Base-by-base conservation (phyloP, 768 basidiomycete species). In the Macrolepiota dolichaula region DNA sequence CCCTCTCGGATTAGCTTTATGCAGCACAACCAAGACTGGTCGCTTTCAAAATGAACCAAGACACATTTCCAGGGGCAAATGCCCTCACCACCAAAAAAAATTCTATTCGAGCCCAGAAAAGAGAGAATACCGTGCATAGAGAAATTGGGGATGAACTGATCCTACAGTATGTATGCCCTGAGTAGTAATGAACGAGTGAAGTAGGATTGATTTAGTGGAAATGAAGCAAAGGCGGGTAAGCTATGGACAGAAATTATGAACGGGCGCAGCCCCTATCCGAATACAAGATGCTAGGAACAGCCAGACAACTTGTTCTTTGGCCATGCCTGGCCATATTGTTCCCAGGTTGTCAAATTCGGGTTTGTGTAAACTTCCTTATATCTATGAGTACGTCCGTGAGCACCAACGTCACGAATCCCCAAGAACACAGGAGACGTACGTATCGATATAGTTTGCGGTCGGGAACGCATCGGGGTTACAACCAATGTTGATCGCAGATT, bases 401-500 rank as follows among this genome's bases (percentile, higher is more conserved):
- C 15, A 49, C 29, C 27, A 13, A 10, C 37, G 27, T 9, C 32
- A 47, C 35, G 49, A 24, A 51, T 37, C 10, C 35, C 75, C 72
- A 53, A n/a, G 37, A 3, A 42, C 47, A 57, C 12, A 12, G 12
- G 1, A 68, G 1, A 68, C 72, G 15, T 71, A 88, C 85, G 80
- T 74, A 25, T 85, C 69, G 65, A 94, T 96, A 68, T 95, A 95
- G 1, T 78, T 72, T 12, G 76, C 69, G 0, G 94, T 96, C 0
- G 94, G 92, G 69, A 79, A 85, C 17, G 81, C 79, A 2, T 67
- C 64, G 4, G 92, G 91, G 68, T 92, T 87, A 64, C 87, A 88
- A 1, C 86, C 85, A 57, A 85, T 74, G 62, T 84, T 85, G 38
- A 76, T 71, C 46, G 70, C 59, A 57, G 78, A 73, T 54, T 76